These are phyloP conservation scores for Xylaria sp. DNA, from an alignment of 2,329 filamentous ascomycete species.

Conservation along the genomic window DNA sequence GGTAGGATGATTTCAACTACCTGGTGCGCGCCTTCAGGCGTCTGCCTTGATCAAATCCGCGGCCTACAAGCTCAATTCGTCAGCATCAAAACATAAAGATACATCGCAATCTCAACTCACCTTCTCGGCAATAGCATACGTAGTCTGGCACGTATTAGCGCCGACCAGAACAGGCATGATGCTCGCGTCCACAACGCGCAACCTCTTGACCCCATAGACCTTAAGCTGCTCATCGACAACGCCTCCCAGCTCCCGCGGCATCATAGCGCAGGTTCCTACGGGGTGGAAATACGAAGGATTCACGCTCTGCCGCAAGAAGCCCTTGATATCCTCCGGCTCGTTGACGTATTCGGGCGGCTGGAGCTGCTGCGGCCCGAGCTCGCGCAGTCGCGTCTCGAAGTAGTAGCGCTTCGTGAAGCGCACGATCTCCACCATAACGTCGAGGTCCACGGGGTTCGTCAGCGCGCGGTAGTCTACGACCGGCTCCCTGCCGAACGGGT, in stretches of 20 bases:
- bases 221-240: conserved; percentile 57
- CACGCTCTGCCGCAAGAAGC: conserved; percentile 39
- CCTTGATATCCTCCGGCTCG: conserved; percentile 50
- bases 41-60: conserved; percentile 36
- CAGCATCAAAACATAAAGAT: neutral
- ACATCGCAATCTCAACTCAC: conserved; percentile 28
- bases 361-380: conserved; percentile 50
- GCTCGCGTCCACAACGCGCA: conserved; percentile 60
- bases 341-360: conserved; percentile 47
- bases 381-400: conserved; percentile 52
- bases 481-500: conserved; percentile 52
- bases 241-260: conserved; percentile 57
- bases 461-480: conserved; percentile 55
- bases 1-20: neutral
- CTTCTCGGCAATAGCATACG: conserved; percentile 65
- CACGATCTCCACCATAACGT: conserved; percentile 53
- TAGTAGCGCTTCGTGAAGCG: conserved; percentile 52
- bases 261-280: conserved; percentile 58
- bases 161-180: conserved; percentile 59
- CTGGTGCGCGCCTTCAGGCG: conserved; percentile 9
- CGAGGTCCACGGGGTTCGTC: conserved; percentile 53
- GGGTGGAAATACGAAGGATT: conserved; percentile 54
- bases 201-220: conserved; percentile 58
- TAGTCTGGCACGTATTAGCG: conserved; percentile 60
- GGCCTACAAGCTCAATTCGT: conserved; percentile 22